Evolutionary conservation across 179 eudicot genomes (phyloP).

Genomic region (Gypsophila paniculata): DNA sequence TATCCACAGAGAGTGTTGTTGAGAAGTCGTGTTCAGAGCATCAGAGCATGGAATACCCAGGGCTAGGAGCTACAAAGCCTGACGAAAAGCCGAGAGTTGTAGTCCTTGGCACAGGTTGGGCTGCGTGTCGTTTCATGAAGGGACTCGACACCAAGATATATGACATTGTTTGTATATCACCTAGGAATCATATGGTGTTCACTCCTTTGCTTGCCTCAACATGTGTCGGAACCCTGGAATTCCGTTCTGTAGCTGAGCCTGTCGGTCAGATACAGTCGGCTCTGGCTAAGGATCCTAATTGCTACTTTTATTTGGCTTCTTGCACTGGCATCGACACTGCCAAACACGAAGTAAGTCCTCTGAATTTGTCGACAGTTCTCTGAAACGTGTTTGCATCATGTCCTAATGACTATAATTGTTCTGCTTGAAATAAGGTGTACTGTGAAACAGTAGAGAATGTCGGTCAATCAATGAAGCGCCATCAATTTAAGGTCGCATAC

Average conservation of each 20-base stretch:
- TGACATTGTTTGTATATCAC: conserved; percentile 76
- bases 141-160: conserved; percentile 60
- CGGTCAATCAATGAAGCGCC: conserved; percentile 43
- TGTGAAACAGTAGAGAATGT: conserved; percentile 51
- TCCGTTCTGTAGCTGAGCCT: conserved; percentile 74
- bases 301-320: conserved; percentile 63
- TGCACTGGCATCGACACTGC: conserved; percentile 55
- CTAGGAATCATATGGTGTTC: conserved; percentile 83
- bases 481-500: conserved; percentile 65
- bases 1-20: conserved; percentile 30
- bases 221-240: conserved; percentile 78
- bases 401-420: background rate
- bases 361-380: background rate
- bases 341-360: conserved; percentile 60
- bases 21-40: conserved; percentile 37
- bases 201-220: conserved; percentile 92
- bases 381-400: background rate
- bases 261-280: conserved; percentile 63
- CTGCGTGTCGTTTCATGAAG: conserved; percentile 72
- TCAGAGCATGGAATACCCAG: conserved; percentile 39
- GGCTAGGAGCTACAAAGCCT: conserved; percentile 58
- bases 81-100: conserved; percentile 73
- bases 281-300: conserved; percentile 60
- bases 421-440: conserved; percentile 42
- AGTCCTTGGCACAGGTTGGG: conserved; percentile 82